These are phyloP conservation scores for Poa annua DNA, from an alignment of 176 grass and related monocot species.

Conservation along the genomic window DNA sequence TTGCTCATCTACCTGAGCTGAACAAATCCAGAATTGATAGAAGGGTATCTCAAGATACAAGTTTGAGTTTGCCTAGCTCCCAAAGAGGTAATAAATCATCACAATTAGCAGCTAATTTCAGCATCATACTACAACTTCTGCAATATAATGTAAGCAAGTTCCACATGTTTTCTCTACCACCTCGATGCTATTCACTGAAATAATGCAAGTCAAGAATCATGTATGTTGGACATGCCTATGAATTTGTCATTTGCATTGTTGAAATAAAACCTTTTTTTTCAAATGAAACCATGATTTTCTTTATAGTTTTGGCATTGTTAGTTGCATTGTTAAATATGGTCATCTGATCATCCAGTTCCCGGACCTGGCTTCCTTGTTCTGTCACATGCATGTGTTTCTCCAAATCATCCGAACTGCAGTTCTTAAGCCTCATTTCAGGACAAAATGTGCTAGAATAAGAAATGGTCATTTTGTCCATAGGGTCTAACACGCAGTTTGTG, in stretches of 20 bases:
- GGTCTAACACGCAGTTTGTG: background rate
- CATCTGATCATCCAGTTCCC: conserved; percentile 10
- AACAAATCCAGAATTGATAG: conserved; percentile 61
- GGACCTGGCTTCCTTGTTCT: conserved; percentile 1
- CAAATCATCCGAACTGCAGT: background rate
- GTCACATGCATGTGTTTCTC: background rate
- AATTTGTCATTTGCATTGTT: conserved; percentile 5
- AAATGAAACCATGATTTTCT: conserved; percentile 14
- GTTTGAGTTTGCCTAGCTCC: conserved; percentile 27
- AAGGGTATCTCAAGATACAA: conserved; percentile 26
- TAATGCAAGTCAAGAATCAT: background rate
- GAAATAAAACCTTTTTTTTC: conserved; percentile 5
- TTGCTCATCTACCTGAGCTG: conserved; percentile 53
- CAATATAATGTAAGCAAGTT: conserved; percentile 23
- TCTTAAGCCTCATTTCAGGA: conserved; percentile 22
- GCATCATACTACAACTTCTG: conserved; percentile 23
- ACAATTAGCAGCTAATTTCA: conserved; percentile 61
- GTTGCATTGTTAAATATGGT: background rate
- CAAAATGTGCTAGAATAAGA: conserved; percentile 7
- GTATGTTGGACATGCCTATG: background rate
- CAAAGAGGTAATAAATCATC: conserved; percentile 41
- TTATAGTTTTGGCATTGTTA: background rate
- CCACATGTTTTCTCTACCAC: conserved; percentile 14
- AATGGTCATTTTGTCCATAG: background rate
- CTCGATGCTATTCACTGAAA: conserved; percentile 28